Evolutionary conservation across 495 filamentous ascomycete species (phyloP).

Genomic region (Chaetomidium leptoderma): DNA sequence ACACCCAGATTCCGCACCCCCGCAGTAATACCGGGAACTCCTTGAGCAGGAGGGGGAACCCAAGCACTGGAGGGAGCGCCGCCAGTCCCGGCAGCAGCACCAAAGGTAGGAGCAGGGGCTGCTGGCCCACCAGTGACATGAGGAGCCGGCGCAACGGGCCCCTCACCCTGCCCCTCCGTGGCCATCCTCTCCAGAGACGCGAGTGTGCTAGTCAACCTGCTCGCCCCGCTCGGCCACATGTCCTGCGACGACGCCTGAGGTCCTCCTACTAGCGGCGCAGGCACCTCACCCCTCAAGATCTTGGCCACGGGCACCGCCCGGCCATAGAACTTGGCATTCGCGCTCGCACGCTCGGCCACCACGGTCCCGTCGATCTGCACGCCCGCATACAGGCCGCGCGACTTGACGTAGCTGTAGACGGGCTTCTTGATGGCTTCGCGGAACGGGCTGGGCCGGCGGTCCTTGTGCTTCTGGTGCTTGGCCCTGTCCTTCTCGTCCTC

Average conservation of each 20-base stretch:
- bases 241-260: too few relatives aligned
- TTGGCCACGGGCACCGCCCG: constrained; percentile 57
- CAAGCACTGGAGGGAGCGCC: background rate
- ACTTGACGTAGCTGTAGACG: constrained; percentile 79
- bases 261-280: constrained; percentile 5
- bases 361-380: constrained; percentile 75
- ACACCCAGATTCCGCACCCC: constrained; percentile 13
- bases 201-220: constrained; percentile 21
- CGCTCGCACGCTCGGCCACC: constrained; percentile 72
- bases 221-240: constrained; percentile 27
- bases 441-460: constrained; percentile 27
- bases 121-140: too few relatives aligned
- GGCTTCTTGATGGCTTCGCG: constrained; percentile 44
- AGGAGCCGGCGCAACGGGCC: background rate
- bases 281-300: constrained; percentile 64
- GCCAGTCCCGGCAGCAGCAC: background rate
- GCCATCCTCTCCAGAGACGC: constrained; percentile 30
- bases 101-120: background rate
- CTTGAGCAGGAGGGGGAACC: background rate
- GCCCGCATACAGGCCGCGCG: constrained; percentile 71
- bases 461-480: constrained; percentile 15
- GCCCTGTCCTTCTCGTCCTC: constrained; percentile 6
- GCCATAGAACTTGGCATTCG: constrained; percentile 74
- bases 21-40: background rate
- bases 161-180: constrained; percentile 18